Conservation (phyloP, 257 asterid genomes). For the Osmanthus fragrans region DNA sequence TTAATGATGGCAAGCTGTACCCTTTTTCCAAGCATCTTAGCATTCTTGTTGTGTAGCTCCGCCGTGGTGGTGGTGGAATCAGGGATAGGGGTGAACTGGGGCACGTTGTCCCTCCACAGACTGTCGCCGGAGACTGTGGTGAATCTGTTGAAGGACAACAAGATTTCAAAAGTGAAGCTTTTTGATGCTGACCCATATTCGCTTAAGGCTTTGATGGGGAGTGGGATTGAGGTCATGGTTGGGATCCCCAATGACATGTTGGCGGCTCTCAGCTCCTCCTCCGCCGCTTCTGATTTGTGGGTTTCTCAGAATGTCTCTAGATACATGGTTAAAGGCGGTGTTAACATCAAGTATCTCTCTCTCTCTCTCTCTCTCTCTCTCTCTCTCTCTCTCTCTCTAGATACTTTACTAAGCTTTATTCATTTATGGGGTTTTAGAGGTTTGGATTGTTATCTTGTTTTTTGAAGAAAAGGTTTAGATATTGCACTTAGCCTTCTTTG, state of each 20-base stretch:
- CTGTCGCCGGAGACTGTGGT: conserved; percentile 74
- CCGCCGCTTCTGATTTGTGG: conserved; percentile 71
- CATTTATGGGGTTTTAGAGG: neutral
- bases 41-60: conserved; percentile 17
- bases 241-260: conserved; percentile 91
- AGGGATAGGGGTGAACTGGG: conserved; percentile 93
- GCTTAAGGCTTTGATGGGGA: conserved; percentile 67
- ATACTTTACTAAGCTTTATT: neutral
- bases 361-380: neutral
- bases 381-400: neutral
- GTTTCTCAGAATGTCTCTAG: conserved; percentile 79
- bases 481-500: neutral
- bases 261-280: conserved; percentile 48
- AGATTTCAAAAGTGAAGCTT: conserved; percentile 73
- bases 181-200: conserved; percentile 77
- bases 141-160: conserved; percentile 71
- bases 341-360: conserved; percentile 61
- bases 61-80: conserved; percentile 56
- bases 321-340: conserved; percentile 75
- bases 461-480: neutral
- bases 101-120: conserved; percentile 71
- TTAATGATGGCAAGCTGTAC: conserved; percentile 24
- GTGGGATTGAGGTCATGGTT: conserved; percentile 86
- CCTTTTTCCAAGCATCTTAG: conserved; percentile 16
- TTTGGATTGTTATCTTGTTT: neutral